phyloP scores from a whole-genome alignment of 192 early-diverging fungal genomes.

The Coemansia sp. region DNA sequence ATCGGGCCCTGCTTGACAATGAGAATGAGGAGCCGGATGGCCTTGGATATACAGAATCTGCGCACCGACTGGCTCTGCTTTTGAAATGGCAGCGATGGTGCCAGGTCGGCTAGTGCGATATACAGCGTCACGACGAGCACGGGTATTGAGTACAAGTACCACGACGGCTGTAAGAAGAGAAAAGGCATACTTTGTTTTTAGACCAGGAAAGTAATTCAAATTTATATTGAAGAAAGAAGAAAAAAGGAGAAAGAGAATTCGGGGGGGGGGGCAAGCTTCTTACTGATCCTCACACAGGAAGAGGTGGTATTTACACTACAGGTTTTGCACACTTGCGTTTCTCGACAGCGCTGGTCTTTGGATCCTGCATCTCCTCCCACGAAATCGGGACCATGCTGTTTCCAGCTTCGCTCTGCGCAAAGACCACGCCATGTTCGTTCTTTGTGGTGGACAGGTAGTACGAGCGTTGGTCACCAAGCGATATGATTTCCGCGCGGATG shows the following conservation, averaged over 20 bases:
- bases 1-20: conserved; percentile 69
- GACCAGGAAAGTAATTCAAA: too few relatives aligned
- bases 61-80: conserved; percentile 15
- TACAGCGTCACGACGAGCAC: not conserved
- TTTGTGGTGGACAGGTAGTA: conserved; percentile 90
- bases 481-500: conserved; percentile 81
- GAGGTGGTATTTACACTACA: conserved; percentile 27
- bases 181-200: too few relatives aligned
- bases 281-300: not conserved
- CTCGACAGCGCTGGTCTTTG: conserved; percentile 82
- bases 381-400: conserved; percentile 89
- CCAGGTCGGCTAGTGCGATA: conserved; percentile 11
- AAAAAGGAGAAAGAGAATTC: too few relatives aligned
- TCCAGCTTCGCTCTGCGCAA: conserved; percentile 83
- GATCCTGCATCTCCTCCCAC: conserved; percentile 98
- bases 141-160: not conserved
- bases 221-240: not conserved
- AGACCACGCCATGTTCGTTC: conserved; percentile 93
- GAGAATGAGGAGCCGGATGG: conserved; percentile 16
- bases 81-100: conserved; percentile 6
- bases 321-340: conserved; percentile 96
- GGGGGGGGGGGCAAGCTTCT: too few relatives aligned
- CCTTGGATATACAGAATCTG: not conserved
- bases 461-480: conserved; percentile 87
- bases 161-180: not conserved